Percentiles rank a stretch among this genome's conserved stretches.
Conservation (phyloP, 306 rosid genomes). For the Pueraria montana region DNA sequence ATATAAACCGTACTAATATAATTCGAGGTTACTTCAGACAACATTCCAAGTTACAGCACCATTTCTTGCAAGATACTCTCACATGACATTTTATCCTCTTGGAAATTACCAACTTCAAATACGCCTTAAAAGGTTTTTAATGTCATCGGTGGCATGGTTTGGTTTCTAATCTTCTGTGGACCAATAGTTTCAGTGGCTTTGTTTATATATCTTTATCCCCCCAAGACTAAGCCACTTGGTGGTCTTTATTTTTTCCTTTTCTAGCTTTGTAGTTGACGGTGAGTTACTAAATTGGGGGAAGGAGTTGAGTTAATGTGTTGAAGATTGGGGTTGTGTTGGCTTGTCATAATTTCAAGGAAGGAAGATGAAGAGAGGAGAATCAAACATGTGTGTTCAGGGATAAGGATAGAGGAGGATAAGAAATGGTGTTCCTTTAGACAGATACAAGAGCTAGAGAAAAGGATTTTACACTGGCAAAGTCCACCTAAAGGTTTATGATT, state of each 20-base stretch:
- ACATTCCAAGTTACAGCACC: slow-evolving; percentile 51
- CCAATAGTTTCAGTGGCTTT: neutral
- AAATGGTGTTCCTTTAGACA: slow-evolving; percentile 44
- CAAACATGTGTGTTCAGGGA: slow-evolving; percentile 34
- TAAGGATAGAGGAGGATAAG: slow-evolving; percentile 39
- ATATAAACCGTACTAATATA: slow-evolving; percentile 43
- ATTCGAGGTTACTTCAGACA: slow-evolving; percentile 48
- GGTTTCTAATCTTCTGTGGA: slow-evolving; percentile 30
- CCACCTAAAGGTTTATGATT: slow-evolving; percentile 46
- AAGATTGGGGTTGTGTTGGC: slow-evolving; percentile 19
- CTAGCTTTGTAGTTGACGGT: slow-evolving; percentile 26
- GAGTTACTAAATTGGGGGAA: neutral
- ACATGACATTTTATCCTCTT: slow-evolving; percentile 50
- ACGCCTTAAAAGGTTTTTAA: slow-evolving; percentile 9
- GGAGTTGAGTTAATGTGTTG: slow-evolving; percentile 12
- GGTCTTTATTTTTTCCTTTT: neutral
- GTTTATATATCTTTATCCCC: no score
- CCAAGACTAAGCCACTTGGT: neutral
- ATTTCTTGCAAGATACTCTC: slow-evolving; percentile 33
- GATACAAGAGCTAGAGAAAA: slow-evolving; percentile 54
- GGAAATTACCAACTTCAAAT: slow-evolving; percentile 48
- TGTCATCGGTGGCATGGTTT: slow-evolving; percentile 50
- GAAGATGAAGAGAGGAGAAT: slow-evolving; percentile 10
- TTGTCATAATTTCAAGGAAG: slow-evolving; percentile 40
- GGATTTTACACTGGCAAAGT: slow-evolving; percentile 52